phyloP scores from a whole-genome alignment of 169 alveolate genomes.

The Eimeria falciformis region DNA sequence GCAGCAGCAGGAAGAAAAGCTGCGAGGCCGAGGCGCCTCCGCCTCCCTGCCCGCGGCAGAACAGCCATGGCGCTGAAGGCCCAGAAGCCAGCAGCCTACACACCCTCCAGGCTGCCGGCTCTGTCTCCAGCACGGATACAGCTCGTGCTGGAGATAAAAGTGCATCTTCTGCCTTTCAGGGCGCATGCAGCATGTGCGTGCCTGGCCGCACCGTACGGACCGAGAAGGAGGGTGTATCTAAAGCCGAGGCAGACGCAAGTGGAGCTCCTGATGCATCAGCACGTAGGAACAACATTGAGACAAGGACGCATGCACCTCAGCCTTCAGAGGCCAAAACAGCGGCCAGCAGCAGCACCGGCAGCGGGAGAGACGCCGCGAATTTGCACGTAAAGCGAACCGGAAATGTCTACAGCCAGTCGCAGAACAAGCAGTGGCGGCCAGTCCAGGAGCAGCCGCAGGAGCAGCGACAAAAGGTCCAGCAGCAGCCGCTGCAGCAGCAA shows the following conservation, averaged over 20 bases:
- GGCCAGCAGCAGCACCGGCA: conserved; percentile 48
- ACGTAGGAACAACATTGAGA: background rate
- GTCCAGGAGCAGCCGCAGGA: background rate
- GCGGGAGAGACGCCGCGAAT: no score
- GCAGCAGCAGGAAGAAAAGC: conserved; percentile 33
- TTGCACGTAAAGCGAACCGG: no score
- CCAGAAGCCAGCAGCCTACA: background rate
- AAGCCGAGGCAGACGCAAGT: no score
- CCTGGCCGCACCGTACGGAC: no score
- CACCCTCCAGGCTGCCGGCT: background rate
- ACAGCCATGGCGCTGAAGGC: no score
- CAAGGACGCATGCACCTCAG: background rate
- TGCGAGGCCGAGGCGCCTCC: background rate
- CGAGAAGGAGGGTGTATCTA: no score
- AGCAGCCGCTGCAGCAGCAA: background rate
- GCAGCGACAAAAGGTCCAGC: background rate
- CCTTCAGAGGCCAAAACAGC: conserved; percentile 3
- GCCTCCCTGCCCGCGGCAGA: no score
- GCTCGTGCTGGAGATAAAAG: background rate
- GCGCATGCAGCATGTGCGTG: no score
- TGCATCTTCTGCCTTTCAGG: no score
- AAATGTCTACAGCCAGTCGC: no score
- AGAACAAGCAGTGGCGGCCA: conserved; percentile 4
- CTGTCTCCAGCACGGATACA: no score
- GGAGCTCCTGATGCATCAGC: conserved; percentile 16